A percentile compares a stretch with the other conserved stretches of the same genome.
These are phyloP conservation scores for Hortaea sp. DNA, from an alignment of 2,329 filamentous ascomycete species.

Conservation along the genomic window DNA sequence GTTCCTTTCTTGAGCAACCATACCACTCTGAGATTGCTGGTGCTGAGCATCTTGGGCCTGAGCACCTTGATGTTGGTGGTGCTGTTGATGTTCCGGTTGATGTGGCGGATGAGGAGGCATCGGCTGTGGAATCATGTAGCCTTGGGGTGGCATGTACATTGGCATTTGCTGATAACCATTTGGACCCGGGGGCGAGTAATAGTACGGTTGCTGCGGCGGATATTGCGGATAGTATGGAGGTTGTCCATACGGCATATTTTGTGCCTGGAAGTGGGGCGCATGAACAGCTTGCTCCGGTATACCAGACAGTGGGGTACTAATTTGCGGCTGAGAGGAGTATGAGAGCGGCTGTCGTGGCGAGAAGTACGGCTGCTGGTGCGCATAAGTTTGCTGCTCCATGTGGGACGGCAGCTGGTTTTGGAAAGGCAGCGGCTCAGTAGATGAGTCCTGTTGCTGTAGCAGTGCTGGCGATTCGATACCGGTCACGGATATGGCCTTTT, in stretches of 20 bases:
- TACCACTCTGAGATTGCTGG: conserved; percentile 36
- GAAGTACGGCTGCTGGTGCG: conserved; percentile 38
- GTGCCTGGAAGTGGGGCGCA: conserved; percentile 66
- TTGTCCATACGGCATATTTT: conserved; percentile 42
- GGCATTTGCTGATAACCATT: conserved; percentile 17
- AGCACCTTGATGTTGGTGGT: conserved; percentile 3
- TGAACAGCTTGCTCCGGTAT: conserved; percentile 90
- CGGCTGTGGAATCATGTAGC: conserved; percentile 24
- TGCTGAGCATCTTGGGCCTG: background rate
- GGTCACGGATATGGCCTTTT: conserved; percentile 86
- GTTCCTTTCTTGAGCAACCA: conserved; percentile 77
- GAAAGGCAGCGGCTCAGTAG: conserved; percentile 66
- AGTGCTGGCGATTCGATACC: conserved; percentile 78
- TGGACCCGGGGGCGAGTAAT: conserved; percentile 54
- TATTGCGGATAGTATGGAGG: conserved; percentile 44
- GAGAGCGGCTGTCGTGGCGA: conserved; percentile 40
- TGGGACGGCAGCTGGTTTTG: conserved; percentile 86
- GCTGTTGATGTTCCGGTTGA: background rate
- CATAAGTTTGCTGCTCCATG: conserved; percentile 47
- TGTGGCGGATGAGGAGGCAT: background rate
- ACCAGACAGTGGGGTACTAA: conserved; percentile 75
- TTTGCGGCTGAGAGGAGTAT: conserved; percentile 59
- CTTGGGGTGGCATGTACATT: conserved; percentile 21
- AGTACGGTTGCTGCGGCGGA: conserved; percentile 42
- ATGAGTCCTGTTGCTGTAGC: conserved; percentile 41